phyloP scores from a whole-genome alignment of 176 grass and related monocot species.

The Phragmites australis region DNA sequence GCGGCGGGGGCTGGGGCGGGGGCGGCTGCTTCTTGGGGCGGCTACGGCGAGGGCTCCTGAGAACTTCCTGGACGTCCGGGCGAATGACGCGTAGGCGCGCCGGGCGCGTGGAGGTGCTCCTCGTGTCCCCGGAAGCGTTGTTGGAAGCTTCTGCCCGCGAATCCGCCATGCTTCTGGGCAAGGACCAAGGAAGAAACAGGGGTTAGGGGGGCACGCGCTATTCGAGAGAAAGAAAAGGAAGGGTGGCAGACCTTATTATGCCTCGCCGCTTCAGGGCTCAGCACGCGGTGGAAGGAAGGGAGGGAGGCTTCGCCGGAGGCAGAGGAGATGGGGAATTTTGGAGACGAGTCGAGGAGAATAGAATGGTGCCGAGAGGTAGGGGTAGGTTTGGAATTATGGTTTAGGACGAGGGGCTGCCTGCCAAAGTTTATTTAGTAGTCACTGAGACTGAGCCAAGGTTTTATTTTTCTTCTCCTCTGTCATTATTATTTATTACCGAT shows the following conservation, averaged over 20 bases:
- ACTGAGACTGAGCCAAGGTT: no score
- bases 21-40: slow-evolving; percentile 33
- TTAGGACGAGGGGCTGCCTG: background rate
- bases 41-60: slow-evolving; percentile 38
- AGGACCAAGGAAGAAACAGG: background rate
- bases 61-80: slow-evolving; percentile 45
- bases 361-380: background rate
- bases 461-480: background rate
- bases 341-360: background rate
- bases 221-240: background rate
- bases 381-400: background rate
- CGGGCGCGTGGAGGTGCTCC: slow-evolving; percentile 12
- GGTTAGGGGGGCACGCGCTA: background rate
- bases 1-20: background rate
- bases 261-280: background rate
- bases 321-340: slow-evolving; percentile 37
- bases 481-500: background rate
- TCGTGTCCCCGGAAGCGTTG: slow-evolving; percentile 2
- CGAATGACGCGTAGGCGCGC: slow-evolving; percentile 44
- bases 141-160: slow-evolving; percentile 5
- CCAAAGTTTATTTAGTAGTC: background rate
- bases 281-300: background rate
- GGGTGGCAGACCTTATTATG: background rate
- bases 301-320: slow-evolving; percentile 12
- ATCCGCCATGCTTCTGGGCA: slow-evolving; percentile 25